phyloP scores from a whole-genome alignment of 2,329 filamentous ascomycete species.

The Calonectria hongkongensis region DNA sequence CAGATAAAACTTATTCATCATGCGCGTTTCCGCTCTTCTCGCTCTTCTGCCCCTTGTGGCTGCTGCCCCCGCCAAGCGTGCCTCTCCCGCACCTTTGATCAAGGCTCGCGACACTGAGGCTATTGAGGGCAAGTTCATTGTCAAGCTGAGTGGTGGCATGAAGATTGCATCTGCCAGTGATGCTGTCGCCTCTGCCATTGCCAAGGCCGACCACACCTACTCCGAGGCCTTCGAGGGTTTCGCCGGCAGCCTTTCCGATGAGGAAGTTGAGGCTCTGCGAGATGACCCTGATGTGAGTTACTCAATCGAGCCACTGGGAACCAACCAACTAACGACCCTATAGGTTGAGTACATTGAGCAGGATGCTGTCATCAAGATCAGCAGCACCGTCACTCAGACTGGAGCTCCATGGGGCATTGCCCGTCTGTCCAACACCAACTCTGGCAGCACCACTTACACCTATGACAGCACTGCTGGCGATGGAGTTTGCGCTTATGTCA shows the following conservation, averaged over 20 bases:
- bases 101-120: conserved; percentile 56
- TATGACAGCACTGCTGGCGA: conserved; percentile 64
- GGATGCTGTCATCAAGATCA: conserved; percentile 58
- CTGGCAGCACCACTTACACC: conserved; percentile 59
- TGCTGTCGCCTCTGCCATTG: conserved; percentile 55
- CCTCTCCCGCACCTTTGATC: conserved; percentile 59
- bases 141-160: conserved; percentile 58
- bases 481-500: conserved; percentile 67
- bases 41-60: conserved; percentile 58
- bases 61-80: conserved; percentile 57
- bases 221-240: conserved; percentile 53
- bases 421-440: conserved; percentile 60
- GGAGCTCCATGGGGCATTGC: conserved; percentile 63
- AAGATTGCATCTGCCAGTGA: conserved; percentile 48
- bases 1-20: conserved; percentile 46
- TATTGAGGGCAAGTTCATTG: conserved; percentile 62
- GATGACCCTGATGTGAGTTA: conserved; percentile 53
- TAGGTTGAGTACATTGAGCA: conserved; percentile 64
- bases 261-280: conserved; percentile 53
- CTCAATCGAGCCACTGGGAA: too few species aligned
- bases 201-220: conserved; percentile 58
- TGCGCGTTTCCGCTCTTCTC: conserved; percentile 59
- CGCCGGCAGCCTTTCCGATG: conserved; percentile 52
- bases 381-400: conserved; percentile 56
- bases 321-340: background rate